Evolutionary conservation across 306 rosid species (phyloP), one percentile per base, ranked within the genome.

Genomic region (Dryas octopetala): DNA sequence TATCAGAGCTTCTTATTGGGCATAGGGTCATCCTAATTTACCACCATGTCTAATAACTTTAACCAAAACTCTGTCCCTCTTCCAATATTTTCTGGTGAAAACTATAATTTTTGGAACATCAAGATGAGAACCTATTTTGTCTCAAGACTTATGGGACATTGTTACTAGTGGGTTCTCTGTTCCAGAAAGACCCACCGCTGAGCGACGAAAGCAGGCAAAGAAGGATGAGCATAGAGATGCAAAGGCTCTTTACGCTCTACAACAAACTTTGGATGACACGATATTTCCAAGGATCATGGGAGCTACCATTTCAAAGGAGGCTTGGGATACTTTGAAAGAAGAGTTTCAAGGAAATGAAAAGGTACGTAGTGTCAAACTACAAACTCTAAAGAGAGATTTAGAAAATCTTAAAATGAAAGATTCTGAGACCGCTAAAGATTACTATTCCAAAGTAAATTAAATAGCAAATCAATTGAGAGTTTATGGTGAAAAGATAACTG

Each of bases 81-180:
- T n/a, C 70, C 66, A 4, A 44, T 67, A 5, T 69, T 69, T n/a
- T 50, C 5, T 9, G 62, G 53, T 1, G 63, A 68, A 8, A 44
- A 51, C 15, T 62, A 61, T 14, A 76, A 68, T 2, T 69, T 57
- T 5, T 69, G 57, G 67, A 52, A 26, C 44, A 41, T 77, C 11
- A 47, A 44, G 6, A 32, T 77, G 81, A 77, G 59, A 32, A 70
- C 65, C 5, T 44, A 59, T 4, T 49, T 71, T n/a, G 26, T 49
- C 72, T 61, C 71, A 61, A 48, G 45, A 61, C 7, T 9, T 78
- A 14, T 71, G 50, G 66, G 75, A 77, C 17, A 12, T 78, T 6
- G 63, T 70, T 0, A 52, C 47, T 5, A 15, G 40, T 1, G 73
- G 50, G 19, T 78, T 9, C 55, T 52, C 9, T 0, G 23, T 51